Base-by-base conservation (phyloP, 768 basidiomycete genomes). In the Tulasnella sp. region DNA sequence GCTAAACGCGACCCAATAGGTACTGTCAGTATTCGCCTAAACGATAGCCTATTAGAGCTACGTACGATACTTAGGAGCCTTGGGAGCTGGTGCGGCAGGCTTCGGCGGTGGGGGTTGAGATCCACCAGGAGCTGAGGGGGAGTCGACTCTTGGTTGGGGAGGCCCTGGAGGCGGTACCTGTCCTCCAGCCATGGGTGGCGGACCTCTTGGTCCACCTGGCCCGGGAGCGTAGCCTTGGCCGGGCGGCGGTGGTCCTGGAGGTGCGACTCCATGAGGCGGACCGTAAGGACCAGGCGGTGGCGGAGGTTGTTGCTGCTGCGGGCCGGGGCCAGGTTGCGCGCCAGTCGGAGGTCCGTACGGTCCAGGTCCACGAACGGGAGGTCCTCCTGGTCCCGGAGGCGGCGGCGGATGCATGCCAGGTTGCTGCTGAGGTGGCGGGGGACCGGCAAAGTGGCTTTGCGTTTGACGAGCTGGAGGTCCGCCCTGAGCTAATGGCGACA, bases 21-120 rank as follows among this genome's bases (percentile, higher is more conserved):
- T 17, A 3, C 42, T 19, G 37, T n/a, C 15, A 73, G n/a, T n/a
- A 34, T 8, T 40, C 2, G 29, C 37, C 25, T 29, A 2, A 34
- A 34, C 14, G n/a, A 14, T 11, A 25, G 4, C 17, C 75, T 36
- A 67, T 22, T 5, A 52, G 31, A 76, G 40, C 49, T 12, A 87
- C 89, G 82, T 79, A 91, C 90, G 90, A 82, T 91, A 90, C 81
- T 88, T 88, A 22, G 88, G 85, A 49, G 83, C 82, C 14, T 85
- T 83, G 39, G 87, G 84, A 9, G 85, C 84, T 49, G 85, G 85
- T 9, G 83, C 83, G 38, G 84, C 83, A 1, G 83, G 78, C 17
- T 80, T 80, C 25, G 82, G 85, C 29, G 86, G 85, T 22, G 85
- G 85, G 78, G 22, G 72, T 25, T 31, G 80, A 77, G 52, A 80